Evolutionary conservation across 2,329 filamentous ascomycete genomes (phyloP).

Genomic region (Claviceps spartinae): DNA sequence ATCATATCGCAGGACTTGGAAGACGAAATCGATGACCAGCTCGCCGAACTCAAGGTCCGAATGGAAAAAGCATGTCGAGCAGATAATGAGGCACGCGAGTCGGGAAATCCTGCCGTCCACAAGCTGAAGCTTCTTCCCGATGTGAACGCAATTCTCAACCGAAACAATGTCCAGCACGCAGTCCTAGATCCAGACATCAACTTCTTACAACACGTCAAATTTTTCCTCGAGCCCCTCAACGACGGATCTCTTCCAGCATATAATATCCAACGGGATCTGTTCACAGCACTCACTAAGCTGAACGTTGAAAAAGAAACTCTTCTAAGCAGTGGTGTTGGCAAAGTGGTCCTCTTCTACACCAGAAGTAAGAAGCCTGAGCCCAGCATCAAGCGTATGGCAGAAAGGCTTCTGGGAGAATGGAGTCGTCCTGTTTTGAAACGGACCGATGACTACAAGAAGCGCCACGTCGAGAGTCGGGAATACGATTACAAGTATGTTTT

Average conservation of each 20-base stretch:
- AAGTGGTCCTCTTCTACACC: slow-evolving; percentile 93
- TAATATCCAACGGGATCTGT: slow-evolving; percentile 92
- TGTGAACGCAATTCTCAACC: slow-evolving; percentile 76
- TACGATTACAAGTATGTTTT: slow-evolving; percentile 44
- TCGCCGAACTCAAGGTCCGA: slow-evolving; percentile 70
- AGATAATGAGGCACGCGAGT: slow-evolving; percentile 70
- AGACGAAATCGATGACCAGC: slow-evolving; percentile 77
- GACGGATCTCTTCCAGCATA: slow-evolving; percentile 92
- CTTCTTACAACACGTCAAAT: slow-evolving; percentile 85
- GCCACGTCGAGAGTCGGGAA: slow-evolving; percentile 49
- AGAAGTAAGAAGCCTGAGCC: slow-evolving; percentile 83
- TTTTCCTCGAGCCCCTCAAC: slow-evolving; percentile 90
- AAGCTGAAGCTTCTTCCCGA: slow-evolving; percentile 91
- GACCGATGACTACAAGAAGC: slow-evolving; percentile 89
- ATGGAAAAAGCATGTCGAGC: slow-evolving; percentile 86
- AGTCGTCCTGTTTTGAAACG: slow-evolving; percentile 86
- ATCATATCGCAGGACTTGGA: slow-evolving; percentile 61
- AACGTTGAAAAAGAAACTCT: slow-evolving; percentile 86
- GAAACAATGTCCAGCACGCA: slow-evolving; percentile 71
- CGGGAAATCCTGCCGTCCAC: slow-evolving; percentile 70
- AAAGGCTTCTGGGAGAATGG: slow-evolving; percentile 89
- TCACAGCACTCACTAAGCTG: slow-evolving; percentile 63
- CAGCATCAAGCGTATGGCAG: slow-evolving; percentile 83
- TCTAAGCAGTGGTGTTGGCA: slow-evolving; percentile 84
- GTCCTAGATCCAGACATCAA: slow-evolving; percentile 92